These are phyloP conservation scores for Gossypium sturtianum DNA, from an alignment of 345 rosid species.

Conservation along the genomic window DNA sequence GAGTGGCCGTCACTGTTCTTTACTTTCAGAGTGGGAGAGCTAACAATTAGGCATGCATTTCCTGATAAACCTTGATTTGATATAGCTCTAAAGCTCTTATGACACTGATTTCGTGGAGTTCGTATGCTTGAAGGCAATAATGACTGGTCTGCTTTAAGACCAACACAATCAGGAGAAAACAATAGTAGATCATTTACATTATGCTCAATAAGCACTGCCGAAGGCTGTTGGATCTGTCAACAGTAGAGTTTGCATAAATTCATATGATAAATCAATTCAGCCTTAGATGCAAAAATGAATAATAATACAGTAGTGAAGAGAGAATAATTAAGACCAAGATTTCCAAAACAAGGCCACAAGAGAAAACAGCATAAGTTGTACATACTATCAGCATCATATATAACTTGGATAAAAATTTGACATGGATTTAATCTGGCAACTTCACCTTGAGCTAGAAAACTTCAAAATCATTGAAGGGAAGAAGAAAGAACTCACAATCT, in stretches of 20 bases:
- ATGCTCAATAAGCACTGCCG: slow-evolving; percentile 51
- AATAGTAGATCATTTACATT: slow-evolving; percentile 39
- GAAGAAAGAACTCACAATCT: slow-evolving; percentile 32
- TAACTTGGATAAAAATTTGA: not conserved
- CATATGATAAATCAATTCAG: slow-evolving; percentile 1
- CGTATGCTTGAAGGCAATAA: slow-evolving; percentile 26
- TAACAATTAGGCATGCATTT: slow-evolving; percentile 36
- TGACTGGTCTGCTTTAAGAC: slow-evolving; percentile 33
- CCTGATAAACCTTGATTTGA: slow-evolving; percentile 40
- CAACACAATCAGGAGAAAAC: slow-evolving; percentile 54
- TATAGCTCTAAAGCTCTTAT: slow-evolving; percentile 33
- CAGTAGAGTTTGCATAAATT: not conserved
- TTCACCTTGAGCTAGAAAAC: not conserved
- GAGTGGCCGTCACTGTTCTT: slow-evolving; percentile 43
- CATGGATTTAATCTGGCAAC: not conserved
- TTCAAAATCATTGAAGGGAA: not conserved
- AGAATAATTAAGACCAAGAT: not conserved
- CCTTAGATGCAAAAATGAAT: not conserved
- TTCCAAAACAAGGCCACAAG: not conserved
- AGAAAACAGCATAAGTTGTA: not conserved
- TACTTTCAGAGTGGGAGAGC: slow-evolving; percentile 45
- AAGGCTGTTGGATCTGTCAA: slow-evolving; percentile 44
- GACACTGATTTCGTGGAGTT: slow-evolving; percentile 50
- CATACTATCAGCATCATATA: not conserved
- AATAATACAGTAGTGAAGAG: not conserved